Evolutionary conservation across 129 eudicot genomes (phyloP).

Genomic region (Escallonia herrerae): DNA sequence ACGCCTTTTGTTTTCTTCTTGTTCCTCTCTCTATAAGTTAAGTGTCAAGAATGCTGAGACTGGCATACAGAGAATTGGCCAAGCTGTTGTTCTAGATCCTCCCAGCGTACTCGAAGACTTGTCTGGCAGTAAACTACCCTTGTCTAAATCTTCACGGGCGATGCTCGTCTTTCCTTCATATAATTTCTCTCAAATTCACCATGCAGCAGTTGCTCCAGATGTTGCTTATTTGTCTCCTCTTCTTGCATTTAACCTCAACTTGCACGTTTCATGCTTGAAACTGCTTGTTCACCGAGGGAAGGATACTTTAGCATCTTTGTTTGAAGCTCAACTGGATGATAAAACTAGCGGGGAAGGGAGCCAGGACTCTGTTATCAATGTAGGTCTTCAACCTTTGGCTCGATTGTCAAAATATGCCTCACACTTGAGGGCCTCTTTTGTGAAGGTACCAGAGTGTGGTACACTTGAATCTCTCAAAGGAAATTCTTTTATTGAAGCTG

Average conservation of each 20-base stretch:
- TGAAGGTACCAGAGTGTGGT: constrained; percentile 87
- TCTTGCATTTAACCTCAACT: constrained; percentile 67
- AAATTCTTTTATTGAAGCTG: constrained; percentile 57
- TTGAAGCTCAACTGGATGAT: constrained; percentile 28
- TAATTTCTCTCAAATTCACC: constrained; percentile 28
- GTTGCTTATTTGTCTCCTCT: constrained; percentile 80
- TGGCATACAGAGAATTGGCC: constrained; percentile 48
- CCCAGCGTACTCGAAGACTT: constrained; percentile 30
- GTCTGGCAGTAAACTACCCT: constrained; percentile 11
- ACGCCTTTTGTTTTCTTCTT: not conserved
- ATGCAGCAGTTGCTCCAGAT: constrained; percentile 28
- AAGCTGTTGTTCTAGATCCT: constrained; percentile 81
- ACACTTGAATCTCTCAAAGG: constrained; percentile 60
- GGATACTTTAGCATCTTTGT: constrained; percentile 50
- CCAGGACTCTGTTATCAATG: constrained; percentile 24
- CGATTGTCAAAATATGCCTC: constrained; percentile 70
- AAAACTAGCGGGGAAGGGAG: constrained; percentile 26
- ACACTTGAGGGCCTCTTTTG: constrained; percentile 77
- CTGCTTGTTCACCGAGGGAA: constrained; percentile 64
- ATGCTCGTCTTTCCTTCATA: constrained; percentile 61
- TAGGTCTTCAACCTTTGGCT: constrained; percentile 52
- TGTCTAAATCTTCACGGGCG: constrained; percentile 20
- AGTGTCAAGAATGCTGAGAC: constrained; percentile 48
- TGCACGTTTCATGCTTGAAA: constrained; percentile 72
- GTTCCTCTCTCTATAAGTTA: constrained; percentile 24